Evolutionary conservation across 2,329 filamentous ascomycete species (phyloP), one percentile per base, ranked within the genome.

Genomic region (Nigrospora sphaerica): DNA sequence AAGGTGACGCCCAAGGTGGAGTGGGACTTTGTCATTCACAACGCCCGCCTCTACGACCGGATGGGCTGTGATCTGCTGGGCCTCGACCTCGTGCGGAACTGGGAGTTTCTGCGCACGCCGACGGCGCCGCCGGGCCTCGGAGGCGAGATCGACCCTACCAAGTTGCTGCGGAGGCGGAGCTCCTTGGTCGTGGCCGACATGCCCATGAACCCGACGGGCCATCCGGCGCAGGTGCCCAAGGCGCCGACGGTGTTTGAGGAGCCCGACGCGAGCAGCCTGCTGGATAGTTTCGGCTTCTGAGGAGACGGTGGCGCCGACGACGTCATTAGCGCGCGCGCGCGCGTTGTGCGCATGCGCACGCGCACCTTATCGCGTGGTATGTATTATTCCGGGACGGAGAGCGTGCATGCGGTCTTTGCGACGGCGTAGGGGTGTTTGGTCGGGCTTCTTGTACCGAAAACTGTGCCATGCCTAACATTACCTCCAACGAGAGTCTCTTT

Each of bases 1-100:
- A 88, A 89, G 65, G 77, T 95, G 16, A 84, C 82, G 3, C 85
- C 87, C 0, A 79, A 78, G 51, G 82, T 85, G 4, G 91, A 96
- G 65, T 95, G 88, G 87, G 81, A 86, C 32, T 95, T 96, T 61
- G 82, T 96, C 1, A 70, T 95, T 18, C 88, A 93, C 56, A 95
- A 88, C 45, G 88, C 90, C 14, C 77, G 82, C 45, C 72, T 93
- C 16, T 97, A 91, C 60, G 86, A 86, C 62, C 84, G 88, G 10
- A 96, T 93, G 91, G 92, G 93, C 3, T 95, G 93, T 60, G 92
- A 96, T 64, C 66, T 95, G 10, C 77, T 97, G 0, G 93, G 91
- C 1, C 71, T 97, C 5, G 88, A 95, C 57, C 71, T 97, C 6
- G 86, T 93, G 13, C 79, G 82, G 31, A 88, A 85, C 53, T 95